Evolutionary conservation across 176 grass and related monocot genomes (phyloP).

Genomic region (Aegilops umbellulata): DNA sequence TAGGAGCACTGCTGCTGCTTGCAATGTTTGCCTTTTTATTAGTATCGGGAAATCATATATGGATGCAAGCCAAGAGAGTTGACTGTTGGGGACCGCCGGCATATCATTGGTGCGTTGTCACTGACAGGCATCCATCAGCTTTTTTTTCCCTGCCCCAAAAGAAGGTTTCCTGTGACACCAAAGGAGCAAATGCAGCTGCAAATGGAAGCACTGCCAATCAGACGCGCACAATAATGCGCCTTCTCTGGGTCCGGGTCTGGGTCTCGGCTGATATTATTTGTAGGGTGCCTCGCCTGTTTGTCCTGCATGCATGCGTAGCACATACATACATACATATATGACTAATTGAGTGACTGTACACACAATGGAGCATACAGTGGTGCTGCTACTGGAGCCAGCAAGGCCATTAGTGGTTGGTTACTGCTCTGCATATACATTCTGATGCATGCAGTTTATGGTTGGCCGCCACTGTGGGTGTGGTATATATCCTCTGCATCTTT

Average conservation of each 20-base stretch:
- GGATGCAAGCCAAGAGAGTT: slow-evolving; percentile 28
- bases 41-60: slow-evolving; percentile 26
- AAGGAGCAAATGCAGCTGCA: slow-evolving; percentile 19
- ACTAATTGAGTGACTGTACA: not conserved
- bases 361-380: not conserved
- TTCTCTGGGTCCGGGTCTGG: slow-evolving; percentile 24
- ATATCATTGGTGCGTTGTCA: slow-evolving; percentile 7
- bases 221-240: slow-evolving; percentile 35
- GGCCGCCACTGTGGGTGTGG: not conserved
- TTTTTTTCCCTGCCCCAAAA: not conserved
- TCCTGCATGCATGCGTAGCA: slow-evolving; percentile 8
- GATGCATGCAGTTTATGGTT: not conserved
- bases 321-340: not conserved
- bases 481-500: not conserved
- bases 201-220: slow-evolving; percentile 31
- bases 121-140: not conserved
- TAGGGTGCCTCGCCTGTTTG: slow-evolving; percentile 6
- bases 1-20: not conserved
- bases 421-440: not conserved
- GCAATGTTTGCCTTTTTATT: slow-evolving; percentile 32
- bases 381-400: not conserved
- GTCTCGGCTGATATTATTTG: not conserved
- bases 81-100: slow-evolving; percentile 43
- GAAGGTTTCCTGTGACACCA: slow-evolving; percentile 17
- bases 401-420: slow-evolving; percentile 11